Base-by-base conservation (phyloP, 352 stramenopile genomes). In the Salisapilia sapeloensis region DNA sequence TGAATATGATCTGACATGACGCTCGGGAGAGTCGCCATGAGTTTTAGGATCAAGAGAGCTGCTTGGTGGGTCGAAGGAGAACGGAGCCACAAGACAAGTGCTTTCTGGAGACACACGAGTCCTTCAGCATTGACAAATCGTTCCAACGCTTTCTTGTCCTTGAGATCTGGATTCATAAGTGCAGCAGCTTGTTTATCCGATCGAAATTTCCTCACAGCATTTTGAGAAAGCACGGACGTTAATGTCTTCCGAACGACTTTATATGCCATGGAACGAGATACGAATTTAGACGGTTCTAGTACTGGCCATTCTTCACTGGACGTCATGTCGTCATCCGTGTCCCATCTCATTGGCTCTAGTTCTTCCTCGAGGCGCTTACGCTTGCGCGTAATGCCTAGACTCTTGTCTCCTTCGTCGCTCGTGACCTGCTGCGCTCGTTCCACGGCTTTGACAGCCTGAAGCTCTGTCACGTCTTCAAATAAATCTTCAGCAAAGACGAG, bases 51-150 rank as follows among this genome's bases (percentile, higher is more conserved):
- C 4, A 82, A 43, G 29, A 79, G 41, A 0, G 46, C 53, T 20
- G 55, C 66, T 0, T 39, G 30, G 24, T 71, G 66, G 7, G 52
- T 77, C 6, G 35, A 47, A 2, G 59, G 47, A 4, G 56, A 44
- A 9, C 53, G 48, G 35, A 82, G 62, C 66, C 66, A 82, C 22
- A 60, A 22, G 22, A 44, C 38, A 11, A 82, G 40, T 24, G 72
- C 54, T 33, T 59, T 60, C 30, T 79, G 54, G 7, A 82, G 48
- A 16, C 50, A 42, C 2, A 40, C 35, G 3, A 82, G 40, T 25
- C 66, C 66, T 15, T 65, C 66, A 2, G 66, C 57, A 35, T 75
- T 60, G 7, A 79, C 62, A 56, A 82, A 82, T 1, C 29, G 51
- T 25, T 66, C 47, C 13, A 82, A 42, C 23, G 66, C 62, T 14